These are phyloP conservation scores for Penicillium polonicum DNA, from an alignment of 2,329 filamentous ascomycete genomes.

Conservation along the genomic window DNA sequence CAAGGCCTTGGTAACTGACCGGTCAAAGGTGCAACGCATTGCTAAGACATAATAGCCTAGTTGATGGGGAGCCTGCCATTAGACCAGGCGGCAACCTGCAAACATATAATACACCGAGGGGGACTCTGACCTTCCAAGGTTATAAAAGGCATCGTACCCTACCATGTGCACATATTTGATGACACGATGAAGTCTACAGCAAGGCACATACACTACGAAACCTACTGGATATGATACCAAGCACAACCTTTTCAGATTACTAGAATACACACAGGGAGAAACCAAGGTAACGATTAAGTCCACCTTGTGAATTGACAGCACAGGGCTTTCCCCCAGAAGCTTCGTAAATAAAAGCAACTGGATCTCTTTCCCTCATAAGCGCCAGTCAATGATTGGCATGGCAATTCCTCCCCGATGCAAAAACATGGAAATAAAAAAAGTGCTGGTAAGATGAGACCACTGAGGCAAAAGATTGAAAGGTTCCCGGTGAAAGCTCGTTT, in stretches of 20 bases:
- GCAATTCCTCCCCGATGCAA: slow-evolving; percentile 39
- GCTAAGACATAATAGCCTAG: neutral
- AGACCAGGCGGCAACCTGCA: neutral
- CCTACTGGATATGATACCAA: slow-evolving; percentile 28
- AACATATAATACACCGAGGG: neutral
- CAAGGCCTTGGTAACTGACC: neutral
- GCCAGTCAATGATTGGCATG: slow-evolving; percentile 61
- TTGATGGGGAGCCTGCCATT: neutral
- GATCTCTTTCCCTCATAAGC: slow-evolving; percentile 99
- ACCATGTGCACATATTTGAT: neutral
- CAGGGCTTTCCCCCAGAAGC: slow-evolving; percentile 93
- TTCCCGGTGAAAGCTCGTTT: slow-evolving; percentile 33
- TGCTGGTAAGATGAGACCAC: slow-evolving; percentile 26
- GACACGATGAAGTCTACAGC: neutral
- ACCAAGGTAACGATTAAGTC: slow-evolving; percentile 83
- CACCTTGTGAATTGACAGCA: slow-evolving; percentile 73
- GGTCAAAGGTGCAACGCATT: neutral
- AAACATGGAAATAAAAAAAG: slow-evolving; percentile 30
- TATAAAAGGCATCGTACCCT: neutral
- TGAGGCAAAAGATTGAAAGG: slow-evolving; percentile 31
- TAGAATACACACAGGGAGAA: slow-evolving; percentile 42
- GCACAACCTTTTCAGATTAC: slow-evolving; percentile 39
- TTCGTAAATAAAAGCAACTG: slow-evolving; percentile 45
- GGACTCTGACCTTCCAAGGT: neutral
- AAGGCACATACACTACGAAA: slow-evolving; percentile 12